phyloP scores from a whole-genome alignment of 371 early-diverging fungal genomes.

The Mucor mucedo region DNA sequence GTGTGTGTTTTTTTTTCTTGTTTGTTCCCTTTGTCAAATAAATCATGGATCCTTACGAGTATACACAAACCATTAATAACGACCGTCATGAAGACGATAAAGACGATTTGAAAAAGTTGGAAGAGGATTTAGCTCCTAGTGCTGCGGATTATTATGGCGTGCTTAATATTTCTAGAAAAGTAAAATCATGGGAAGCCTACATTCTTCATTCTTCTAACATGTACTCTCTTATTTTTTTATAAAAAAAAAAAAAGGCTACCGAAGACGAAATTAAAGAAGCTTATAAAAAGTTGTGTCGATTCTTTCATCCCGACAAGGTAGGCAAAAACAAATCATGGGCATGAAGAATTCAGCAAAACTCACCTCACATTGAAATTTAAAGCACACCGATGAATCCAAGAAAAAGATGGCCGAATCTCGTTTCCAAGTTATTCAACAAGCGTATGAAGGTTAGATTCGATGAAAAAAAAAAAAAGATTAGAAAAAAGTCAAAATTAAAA shows the following conservation, averaged over 20 bases:
- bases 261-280: constrained; percentile 87
- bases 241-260: constrained; percentile 61
- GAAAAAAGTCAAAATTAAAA: not conserved
- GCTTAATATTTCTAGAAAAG: constrained; percentile 80
- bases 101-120: constrained; percentile 50
- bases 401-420: constrained; percentile 68
- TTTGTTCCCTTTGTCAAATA: constrained; percentile 3
- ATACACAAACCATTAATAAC: constrained; percentile 34
- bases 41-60: constrained; percentile 63
- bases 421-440: constrained; percentile 85
- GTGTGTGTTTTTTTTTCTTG: not conserved
- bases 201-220: not conserved
- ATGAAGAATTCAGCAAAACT: not conserved
- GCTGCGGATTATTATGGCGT: constrained; percentile 81
- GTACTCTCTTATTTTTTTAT: not conserved
- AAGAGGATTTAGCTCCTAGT: constrained; percentile 52
- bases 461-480: not conserved
- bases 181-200: constrained; percentile 28
- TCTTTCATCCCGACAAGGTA: constrained; percentile 90
- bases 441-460: constrained; percentile 79
- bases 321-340: no score
- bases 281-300: constrained; percentile 80
- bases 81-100: constrained; percentile 50
- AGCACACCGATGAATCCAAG: constrained; percentile 62
- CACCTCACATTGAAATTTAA: not conserved